Base-by-base conservation (phyloP, 768 basidiomycete species). In the Albatrellus ellisii region DNA sequence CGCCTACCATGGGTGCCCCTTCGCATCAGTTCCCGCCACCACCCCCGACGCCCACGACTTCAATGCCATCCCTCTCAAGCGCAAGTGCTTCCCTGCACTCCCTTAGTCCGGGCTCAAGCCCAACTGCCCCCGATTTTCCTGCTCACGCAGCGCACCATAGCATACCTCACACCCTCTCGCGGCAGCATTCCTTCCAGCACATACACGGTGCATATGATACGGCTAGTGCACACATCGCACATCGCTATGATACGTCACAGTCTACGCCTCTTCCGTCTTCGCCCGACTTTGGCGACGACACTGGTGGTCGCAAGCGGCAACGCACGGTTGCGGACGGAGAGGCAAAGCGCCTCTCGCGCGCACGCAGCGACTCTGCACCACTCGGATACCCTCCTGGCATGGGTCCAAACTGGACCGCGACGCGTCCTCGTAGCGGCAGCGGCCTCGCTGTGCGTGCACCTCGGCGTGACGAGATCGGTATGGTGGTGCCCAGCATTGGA, bases 311-410 rank as follows among this genome's bases (percentile, higher is more conserved):
- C 45, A 79, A 79, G 58, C 65, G 77, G 3, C 76, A 72, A 47
- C 63, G 77, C 38, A 64, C 76, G 3, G 26, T 29, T 8, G 31
- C 42, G n/a, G 48, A 49, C 47, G 56, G 45, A 44, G 52, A 52
- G 39, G 48, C 49, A 27, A 68, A 68, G 58, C 68, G 66, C 55
- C 54, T 64, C 36, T 64, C 68, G 39, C 66, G 79, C n/a, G 77
- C 77, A 25, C 59, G 79, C 52, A 79, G 77, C 52, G 79, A 82
- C 52, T 75, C 72, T 25, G 74, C 79, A 14, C 79, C 79, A 28
- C 58, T 82, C 26, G 77, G 77, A 32, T 76, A 77, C 52, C 69
- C 53, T 17, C 14, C 17, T 4, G 29, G 29, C 45, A 48, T 56
- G 39, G 49, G 51, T 8, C 42, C 48, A 6, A 62, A 50, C 49